phyloP scores from a whole-genome alignment of 257 asterid genomes.

The Gentiana macrophylla region DNA sequence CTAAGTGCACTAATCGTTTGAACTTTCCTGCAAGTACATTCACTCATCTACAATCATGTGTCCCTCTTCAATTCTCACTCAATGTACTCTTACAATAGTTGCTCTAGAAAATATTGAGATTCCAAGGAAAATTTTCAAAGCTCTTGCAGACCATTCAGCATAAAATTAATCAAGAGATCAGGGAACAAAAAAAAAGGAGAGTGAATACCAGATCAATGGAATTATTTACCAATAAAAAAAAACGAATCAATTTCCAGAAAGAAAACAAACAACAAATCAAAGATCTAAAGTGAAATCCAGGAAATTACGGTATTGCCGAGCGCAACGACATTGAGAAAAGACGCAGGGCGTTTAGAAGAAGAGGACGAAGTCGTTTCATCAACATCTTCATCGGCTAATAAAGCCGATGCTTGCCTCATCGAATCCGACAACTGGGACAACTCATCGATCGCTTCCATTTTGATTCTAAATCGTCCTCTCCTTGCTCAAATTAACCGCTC shows the following conservation, averaged over 20 bases:
- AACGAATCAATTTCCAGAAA: slow-evolving; percentile 6
- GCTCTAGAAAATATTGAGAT: neutral
- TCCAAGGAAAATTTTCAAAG: too few species aligned
- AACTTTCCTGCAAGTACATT: slow-evolving; percentile 1
- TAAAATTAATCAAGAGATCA: neutral
- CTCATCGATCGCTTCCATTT: slow-evolving; percentile 77
- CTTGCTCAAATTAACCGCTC: slow-evolving; percentile 11
- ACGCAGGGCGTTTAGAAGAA: slow-evolving; percentile 62
- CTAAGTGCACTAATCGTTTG: neutral
- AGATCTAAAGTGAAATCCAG: slow-evolving; percentile 7
- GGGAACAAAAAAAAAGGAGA: neutral
- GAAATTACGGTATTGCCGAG: slow-evolving; percentile 76
- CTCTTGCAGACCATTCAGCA: neutral
- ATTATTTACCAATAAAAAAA: neutral
- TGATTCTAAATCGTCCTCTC: slow-evolving; percentile 6
- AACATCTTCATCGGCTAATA: slow-evolving; percentile 90
- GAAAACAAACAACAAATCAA: slow-evolving; percentile 6
- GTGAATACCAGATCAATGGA: neutral
- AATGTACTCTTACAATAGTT: neutral
- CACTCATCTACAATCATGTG: neutral
- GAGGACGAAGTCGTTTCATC: slow-evolving; percentile 60
- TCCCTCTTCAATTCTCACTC: neutral
- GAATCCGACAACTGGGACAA: slow-evolving; percentile 82
- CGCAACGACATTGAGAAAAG: slow-evolving; percentile 93
- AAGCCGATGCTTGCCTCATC: slow-evolving; percentile 86